Evolutionary conservation across 2,329 filamentous ascomycete genomes (phyloP).

Genomic region (Pyricularia grisea): DNA sequence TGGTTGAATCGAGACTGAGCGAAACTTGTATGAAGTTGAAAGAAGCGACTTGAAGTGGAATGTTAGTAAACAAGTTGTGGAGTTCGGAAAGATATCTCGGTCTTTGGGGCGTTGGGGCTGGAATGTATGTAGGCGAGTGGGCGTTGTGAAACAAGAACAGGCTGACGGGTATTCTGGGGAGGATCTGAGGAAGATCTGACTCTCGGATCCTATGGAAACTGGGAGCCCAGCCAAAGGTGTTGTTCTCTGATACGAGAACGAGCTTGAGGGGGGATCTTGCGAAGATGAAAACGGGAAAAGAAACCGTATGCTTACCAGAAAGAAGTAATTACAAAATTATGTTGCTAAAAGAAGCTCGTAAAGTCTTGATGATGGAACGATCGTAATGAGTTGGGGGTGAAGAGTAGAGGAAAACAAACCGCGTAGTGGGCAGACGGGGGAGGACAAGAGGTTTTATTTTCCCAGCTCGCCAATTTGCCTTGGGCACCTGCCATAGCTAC

Average conservation of each 20-base stretch:
- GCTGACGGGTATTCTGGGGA: background rate
- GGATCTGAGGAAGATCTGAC: background rate
- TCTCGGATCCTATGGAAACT: background rate
- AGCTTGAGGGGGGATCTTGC: background rate
- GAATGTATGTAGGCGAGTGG: background rate
- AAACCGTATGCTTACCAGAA: background rate
- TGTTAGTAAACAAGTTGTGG: background rate
- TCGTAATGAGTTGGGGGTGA: background rate
- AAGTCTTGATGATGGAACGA: conserved; percentile 1
- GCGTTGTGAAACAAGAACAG: background rate
- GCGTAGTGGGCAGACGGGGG: background rate
- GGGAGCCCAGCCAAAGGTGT: background rate
- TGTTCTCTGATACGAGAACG: background rate
- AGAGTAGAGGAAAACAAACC: background rate
- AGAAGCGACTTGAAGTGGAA: conserved; percentile 5
- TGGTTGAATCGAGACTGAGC: conserved; percentile 10
- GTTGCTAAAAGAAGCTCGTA: background rate
- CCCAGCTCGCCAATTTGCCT: background rate
- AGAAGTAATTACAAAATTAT: conserved; percentile 1
- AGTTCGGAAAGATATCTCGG: background rate
- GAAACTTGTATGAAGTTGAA: background rate
- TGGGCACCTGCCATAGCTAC: background rate
- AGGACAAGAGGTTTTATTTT: background rate
- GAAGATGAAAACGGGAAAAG: background rate
- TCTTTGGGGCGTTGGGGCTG: background rate